Evolutionary conservation across 495 filamentous ascomycete species (phyloP).

Genomic region (Neurospora intermedia): DNA sequence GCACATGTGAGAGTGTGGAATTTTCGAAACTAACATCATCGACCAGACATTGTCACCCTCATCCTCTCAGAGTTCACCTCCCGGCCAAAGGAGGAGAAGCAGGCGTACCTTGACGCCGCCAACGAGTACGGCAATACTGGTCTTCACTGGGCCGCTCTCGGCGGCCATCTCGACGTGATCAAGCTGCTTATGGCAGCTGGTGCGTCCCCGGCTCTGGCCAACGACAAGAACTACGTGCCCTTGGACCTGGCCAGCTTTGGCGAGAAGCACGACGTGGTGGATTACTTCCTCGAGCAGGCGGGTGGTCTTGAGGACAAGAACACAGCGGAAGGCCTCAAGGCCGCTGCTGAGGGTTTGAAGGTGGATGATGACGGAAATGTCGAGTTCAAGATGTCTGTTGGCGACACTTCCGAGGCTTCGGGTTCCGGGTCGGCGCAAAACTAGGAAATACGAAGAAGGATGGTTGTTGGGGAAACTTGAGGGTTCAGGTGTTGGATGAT

Average conservation of each 20-base stretch:
- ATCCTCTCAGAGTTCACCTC: slow-evolving; percentile 30
- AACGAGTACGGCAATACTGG: slow-evolving; percentile 81
- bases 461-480: background rate
- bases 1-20: background rate
- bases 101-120: slow-evolving; percentile 49
- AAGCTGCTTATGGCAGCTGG: slow-evolving; percentile 53
- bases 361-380: slow-evolving; percentile 16
- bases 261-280: slow-evolving; percentile 55
- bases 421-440: background rate
- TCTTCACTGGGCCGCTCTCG: slow-evolving; percentile 84
- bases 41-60: slow-evolving; percentile 28
- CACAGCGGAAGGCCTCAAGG: slow-evolving; percentile 22
- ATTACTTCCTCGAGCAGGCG: slow-evolving; percentile 49
- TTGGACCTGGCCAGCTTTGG: slow-evolving; percentile 74
- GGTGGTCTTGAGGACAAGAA: slow-evolving; percentile 45
- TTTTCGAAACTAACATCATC: background rate
- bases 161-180: slow-evolving; percentile 72
- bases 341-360: slow-evolving; percentile 15
- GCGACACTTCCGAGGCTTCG: background rate
- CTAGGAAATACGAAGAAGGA: background rate
- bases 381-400: background rate
- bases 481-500: background rate
- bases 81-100: slow-evolving; percentile 19
- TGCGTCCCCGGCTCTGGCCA: slow-evolving; percentile 62
- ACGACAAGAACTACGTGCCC: slow-evolving; percentile 74